Evolutionary conservation across 2,329 filamentous ascomycete genomes (phyloP).

Genomic region (Pseudogymnoascus sp.): DNA sequence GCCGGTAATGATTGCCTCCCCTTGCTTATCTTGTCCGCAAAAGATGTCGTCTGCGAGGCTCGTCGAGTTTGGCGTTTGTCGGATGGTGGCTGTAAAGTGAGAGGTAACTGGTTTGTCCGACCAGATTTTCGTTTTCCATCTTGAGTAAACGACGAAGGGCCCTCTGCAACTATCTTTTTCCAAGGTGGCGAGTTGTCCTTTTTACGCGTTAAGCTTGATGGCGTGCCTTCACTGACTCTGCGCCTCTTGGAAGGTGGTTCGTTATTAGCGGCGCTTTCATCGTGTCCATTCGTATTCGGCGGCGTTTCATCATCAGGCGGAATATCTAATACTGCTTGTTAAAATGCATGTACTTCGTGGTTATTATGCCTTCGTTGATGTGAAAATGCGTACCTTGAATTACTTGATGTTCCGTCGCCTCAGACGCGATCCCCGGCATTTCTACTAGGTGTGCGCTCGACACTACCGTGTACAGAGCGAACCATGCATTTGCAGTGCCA

Average conservation of each 20-base stretch:
- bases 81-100: slow-evolving; percentile 42
- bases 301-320: slow-evolving; percentile 20
- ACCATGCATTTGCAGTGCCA: slow-evolving; percentile 48
- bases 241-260: slow-evolving; percentile 57
- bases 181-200: slow-evolving; percentile 76
- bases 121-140: slow-evolving; percentile 63
- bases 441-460: slow-evolving; percentile 23
- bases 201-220: slow-evolving; percentile 33
- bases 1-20: neutral
- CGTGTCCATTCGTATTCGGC: slow-evolving; percentile 25
- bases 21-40: neutral
- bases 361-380: slow-evolving; percentile 3
- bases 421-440: slow-evolving; percentile 30
- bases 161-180: slow-evolving; percentile 78
- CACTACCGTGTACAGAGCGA: slow-evolving; percentile 45
- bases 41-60: slow-evolving; percentile 29
- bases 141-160: slow-evolving; percentile 75
- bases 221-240: slow-evolving; percentile 44
- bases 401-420: slow-evolving; percentile 26
- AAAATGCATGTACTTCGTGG: slow-evolving; percentile 1
- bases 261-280: slow-evolving; percentile 29
- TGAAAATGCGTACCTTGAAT: slow-evolving; percentile 19
- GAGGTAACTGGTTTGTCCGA: slow-evolving; percentile 49
- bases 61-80: slow-evolving; percentile 46
- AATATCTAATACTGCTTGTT: slow-evolving; percentile 16